Conservation (phyloP, 805 yeast species). For the Diddensiella transvaalensis region DNA sequence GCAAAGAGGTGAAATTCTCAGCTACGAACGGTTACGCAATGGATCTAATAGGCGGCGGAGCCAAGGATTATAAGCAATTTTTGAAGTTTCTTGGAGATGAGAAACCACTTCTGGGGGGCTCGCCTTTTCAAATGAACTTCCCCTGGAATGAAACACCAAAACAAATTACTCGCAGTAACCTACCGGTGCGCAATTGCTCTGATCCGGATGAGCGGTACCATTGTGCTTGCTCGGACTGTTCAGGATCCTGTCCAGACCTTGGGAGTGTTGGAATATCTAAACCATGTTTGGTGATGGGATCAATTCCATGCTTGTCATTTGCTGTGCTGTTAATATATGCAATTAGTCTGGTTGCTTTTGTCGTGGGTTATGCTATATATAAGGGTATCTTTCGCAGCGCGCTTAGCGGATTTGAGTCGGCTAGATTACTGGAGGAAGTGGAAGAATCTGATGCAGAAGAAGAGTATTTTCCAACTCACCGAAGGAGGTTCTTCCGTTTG, state of each 20-base stretch:
- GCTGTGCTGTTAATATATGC: constrained; percentile 52
- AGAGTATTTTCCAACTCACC: constrained; percentile 22
- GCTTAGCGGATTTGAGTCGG: constrained; percentile 19
- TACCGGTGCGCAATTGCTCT: constrained; percentile 46
- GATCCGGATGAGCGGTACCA: constrained; percentile 53
- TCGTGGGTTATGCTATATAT: background rate
- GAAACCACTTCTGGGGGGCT: constrained; percentile 90
- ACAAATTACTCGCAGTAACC: constrained; percentile 33
- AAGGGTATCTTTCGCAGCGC: background rate
- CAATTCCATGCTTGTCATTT: constrained; percentile 71
- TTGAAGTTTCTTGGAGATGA: constrained; percentile 90
- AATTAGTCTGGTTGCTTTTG: background rate
- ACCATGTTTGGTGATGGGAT: constrained; percentile 50
- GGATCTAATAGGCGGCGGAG: constrained; percentile 99
- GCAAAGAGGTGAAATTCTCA: constrained; percentile 84
- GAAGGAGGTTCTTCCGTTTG: constrained; percentile 7
- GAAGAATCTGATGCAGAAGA: constrained; percentile 32
- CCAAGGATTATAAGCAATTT: constrained; percentile 65
- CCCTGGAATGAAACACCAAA: constrained; percentile 41
- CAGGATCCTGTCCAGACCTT: constrained; percentile 69
- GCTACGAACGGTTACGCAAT: constrained; percentile 95
- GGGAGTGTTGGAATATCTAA: constrained; percentile 41
- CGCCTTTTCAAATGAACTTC: constrained; percentile 90
- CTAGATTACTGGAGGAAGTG: constrained; percentile 43
- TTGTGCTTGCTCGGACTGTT: constrained; percentile 92